Conservation (phyloP, 352 stramenopile species). For the Halophytophthora batemanensis region DNA sequence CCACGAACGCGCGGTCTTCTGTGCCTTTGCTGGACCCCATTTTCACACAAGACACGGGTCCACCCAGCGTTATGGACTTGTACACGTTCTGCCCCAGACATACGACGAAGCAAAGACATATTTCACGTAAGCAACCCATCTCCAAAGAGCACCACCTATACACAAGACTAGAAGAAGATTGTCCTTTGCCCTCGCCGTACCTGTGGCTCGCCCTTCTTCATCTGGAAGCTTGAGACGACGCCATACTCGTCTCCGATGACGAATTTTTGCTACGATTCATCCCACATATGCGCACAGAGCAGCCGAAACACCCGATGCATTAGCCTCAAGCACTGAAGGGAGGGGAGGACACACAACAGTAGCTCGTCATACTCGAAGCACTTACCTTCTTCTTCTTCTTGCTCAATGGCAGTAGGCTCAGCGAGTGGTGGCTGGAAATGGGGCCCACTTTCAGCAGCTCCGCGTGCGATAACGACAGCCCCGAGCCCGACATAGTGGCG, state of each 20-base stretch:
- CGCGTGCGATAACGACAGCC: constrained; percentile 56
- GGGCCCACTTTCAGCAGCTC: constrained; percentile 83
- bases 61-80: constrained; percentile 56
- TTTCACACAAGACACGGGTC: constrained; percentile 59
- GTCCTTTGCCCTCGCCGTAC: constrained; percentile 9
- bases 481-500: constrained; percentile 23
- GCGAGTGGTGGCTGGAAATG: constrained; percentile 69
- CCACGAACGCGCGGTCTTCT: constrained; percentile 71
- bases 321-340: neutral
- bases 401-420: constrained; percentile 74
- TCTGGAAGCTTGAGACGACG: constrained; percentile 77
- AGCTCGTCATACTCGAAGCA: no score
- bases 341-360: neutral
- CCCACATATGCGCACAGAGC: neutral
- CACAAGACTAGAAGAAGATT: neutral
- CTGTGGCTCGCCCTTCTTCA: constrained; percentile 80
- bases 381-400: constrained; percentile 86
- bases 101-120: neutral
- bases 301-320: neutral
- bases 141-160: no score
- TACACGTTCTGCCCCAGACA: constrained; percentile 39
- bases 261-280: constrained; percentile 74
- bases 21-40: constrained; percentile 72
- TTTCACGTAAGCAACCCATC: neutral
- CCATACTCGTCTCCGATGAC: constrained; percentile 83